Conservation (phyloP, 1,139 yeast species). For the Sugiyamaella xylanicola region DNA sequence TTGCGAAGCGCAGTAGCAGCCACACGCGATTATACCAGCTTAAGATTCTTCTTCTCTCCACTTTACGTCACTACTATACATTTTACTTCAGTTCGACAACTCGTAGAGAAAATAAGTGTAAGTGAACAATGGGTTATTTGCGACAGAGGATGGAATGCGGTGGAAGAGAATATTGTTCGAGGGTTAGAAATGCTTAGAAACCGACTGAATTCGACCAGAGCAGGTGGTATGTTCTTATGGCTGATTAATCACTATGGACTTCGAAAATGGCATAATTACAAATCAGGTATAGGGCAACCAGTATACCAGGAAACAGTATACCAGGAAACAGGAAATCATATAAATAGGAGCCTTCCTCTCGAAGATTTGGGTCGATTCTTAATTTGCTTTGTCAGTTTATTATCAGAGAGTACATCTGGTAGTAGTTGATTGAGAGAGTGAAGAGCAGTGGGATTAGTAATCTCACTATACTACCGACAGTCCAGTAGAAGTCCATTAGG, state of each 20-base stretch:
- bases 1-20: slow-evolving; percentile 2
- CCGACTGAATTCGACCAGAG: neutral
- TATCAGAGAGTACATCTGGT: too few species aligned
- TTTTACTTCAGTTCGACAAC: slow-evolving; percentile 14
- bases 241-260: neutral
- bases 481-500: too few species aligned
- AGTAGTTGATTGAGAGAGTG: too few species aligned
- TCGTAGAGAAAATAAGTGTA: slow-evolving; percentile 14
- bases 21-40: slow-evolving; percentile 11
- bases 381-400: too few species aligned
- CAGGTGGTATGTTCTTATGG: too few species aligned
- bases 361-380: too few species aligned
- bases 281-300: too few species aligned
- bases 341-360: neutral
- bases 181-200: neutral
- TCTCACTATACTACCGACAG: too few species aligned
- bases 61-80: slow-evolving; percentile 10
- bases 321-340: too few species aligned
- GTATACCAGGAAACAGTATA: too few species aligned
- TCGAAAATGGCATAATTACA: neutral
- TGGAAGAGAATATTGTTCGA: neutral
- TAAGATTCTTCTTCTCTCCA: slow-evolving; percentile 11
- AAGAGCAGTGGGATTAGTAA: too few species aligned
- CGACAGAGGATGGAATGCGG: neutral
- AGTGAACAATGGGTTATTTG: neutral